phyloP scores from a whole-genome alignment of 176 grass and related monocot species.

The Pharus latifolius region DNA sequence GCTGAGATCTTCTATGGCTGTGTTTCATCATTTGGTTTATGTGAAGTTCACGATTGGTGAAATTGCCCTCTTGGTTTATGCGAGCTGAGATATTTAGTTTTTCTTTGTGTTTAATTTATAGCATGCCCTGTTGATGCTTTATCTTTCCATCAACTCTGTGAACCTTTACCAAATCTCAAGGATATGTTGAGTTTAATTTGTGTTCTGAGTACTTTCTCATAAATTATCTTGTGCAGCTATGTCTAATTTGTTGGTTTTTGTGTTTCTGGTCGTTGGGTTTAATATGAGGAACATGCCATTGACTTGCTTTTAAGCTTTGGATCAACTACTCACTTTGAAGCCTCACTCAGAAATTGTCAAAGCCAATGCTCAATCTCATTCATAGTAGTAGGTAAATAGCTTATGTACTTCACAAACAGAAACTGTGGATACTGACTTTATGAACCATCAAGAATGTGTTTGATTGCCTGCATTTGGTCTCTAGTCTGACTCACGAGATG shows the following conservation, averaged over 20 bases:
- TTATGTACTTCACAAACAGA: constrained; percentile 13
- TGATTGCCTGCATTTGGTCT: no score
- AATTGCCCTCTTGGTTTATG: background rate
- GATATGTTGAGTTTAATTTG: background rate
- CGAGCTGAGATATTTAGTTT: no score
- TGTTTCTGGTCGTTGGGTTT: background rate
- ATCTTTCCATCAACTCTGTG: background rate
- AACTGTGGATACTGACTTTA: constrained; percentile 1
- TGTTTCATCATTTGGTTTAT: background rate
- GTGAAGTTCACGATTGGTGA: background rate
- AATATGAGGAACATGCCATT: background rate
- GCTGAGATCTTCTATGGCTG: background rate
- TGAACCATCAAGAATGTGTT: no score
- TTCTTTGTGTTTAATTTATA: constrained; percentile 2
- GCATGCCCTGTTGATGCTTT: background rate
- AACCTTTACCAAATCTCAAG: background rate
- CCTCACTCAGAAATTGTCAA: no score
- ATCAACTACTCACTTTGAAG: background rate
- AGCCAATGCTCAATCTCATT: background rate
- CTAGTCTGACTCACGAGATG: no score
- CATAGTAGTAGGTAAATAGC: constrained; percentile 17
- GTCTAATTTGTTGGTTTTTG: background rate
- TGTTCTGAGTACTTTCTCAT: background rate
- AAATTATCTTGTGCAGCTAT: background rate
- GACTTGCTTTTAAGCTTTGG: constrained; percentile 11